These are phyloP conservation scores for Scenedesmus sp. DNA, from an alignment of 163 green algal genomes.

Conservation along the genomic window DNA sequence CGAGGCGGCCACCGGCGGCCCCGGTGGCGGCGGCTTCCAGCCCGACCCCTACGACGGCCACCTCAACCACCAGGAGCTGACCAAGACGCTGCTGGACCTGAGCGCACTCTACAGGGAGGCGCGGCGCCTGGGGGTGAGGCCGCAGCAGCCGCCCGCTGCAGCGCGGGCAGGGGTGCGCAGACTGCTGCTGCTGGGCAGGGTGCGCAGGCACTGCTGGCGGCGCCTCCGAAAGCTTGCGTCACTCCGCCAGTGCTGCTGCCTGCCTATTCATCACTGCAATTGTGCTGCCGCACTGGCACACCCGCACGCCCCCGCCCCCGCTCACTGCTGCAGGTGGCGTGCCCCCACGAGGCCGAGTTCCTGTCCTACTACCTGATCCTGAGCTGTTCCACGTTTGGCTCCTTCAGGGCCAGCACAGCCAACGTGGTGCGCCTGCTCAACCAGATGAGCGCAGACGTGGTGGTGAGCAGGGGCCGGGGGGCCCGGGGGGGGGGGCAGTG, in stretches of 20 bases:
- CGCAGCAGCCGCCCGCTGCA: neutral
- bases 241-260: too few relatives aligned
- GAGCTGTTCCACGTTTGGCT: conserved; percentile 79
- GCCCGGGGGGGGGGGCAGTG: neutral
- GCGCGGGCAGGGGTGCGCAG: too few relatives aligned
- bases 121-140: conserved; percentile 22
- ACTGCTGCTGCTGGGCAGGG: too few relatives aligned
- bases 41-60: conserved; percentile 89
- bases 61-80: conserved; percentile 93
- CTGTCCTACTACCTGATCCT: conserved; percentile 83
- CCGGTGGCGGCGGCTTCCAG: conserved; percentile 29
- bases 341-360: conserved; percentile 80
- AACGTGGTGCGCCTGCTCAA: conserved; percentile 50
- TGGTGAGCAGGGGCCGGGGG: conserved; percentile 11
- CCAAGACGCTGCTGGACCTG: conserved; percentile 75
- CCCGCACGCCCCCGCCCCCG: neutral
- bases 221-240: too few relatives aligned
- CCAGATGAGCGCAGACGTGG: conserved; percentile 64
- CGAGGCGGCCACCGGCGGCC: neutral
- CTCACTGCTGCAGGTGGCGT: neutral
- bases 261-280: neutral
- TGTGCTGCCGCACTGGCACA: neutral
- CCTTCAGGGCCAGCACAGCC: conserved; percentile 71
- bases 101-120: conserved; percentile 44
- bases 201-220: too few relatives aligned